phyloP scores from a whole-genome alignment of 2,329 filamentous ascomycete genomes.

The Ilyonectria mors-panacis region DNA sequence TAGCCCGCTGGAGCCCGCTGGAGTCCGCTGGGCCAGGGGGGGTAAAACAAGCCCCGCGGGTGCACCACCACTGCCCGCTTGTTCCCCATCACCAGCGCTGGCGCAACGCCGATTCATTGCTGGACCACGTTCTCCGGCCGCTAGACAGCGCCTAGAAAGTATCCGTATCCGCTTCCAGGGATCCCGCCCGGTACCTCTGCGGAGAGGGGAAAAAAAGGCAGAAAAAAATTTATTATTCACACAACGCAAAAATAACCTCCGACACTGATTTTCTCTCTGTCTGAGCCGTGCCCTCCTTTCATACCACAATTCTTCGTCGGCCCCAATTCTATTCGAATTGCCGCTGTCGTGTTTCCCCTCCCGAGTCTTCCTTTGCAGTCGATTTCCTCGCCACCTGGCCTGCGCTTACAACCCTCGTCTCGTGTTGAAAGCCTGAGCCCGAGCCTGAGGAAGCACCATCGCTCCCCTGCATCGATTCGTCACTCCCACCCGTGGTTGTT shows the following conservation, averaged over 20 bases:
- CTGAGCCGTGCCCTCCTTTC: constrained; percentile 47
- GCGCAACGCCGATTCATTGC: constrained; percentile 30
- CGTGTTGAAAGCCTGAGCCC: constrained; percentile 28
- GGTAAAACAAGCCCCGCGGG: constrained; percentile 4
- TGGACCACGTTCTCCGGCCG: constrained; percentile 32
- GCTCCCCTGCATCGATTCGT: constrained; percentile 37
- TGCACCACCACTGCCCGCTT: constrained; percentile 9
- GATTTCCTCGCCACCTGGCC: constrained; percentile 30
- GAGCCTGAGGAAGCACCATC: constrained; percentile 27
- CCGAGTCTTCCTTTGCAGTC: constrained; percentile 33
- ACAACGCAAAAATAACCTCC: constrained; percentile 57
- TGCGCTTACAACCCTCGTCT: constrained; percentile 38
- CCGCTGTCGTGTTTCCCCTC: constrained; percentile 35
- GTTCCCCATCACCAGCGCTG: constrained; percentile 25
- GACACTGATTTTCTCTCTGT: constrained; percentile 49
- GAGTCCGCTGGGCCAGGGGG: constrained; percentile 15
- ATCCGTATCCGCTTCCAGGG: constrained; percentile 37
- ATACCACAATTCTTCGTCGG: constrained; percentile 49
- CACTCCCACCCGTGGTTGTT: constrained; percentile 31
- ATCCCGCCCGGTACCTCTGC: constrained; percentile 41
- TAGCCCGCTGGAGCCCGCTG: constrained; percentile 17
- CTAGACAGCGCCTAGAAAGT: constrained; percentile 37
- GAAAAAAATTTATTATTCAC: constrained; percentile 61
- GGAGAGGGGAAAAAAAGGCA: constrained; percentile 42
- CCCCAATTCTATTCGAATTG: constrained; percentile 51